Percentiles rank a stretch among this genome's conserved stretches.
phyloP scores from a whole-genome alignment of 192 early-diverging fungal species.

The Coemansia sp. region DNA sequence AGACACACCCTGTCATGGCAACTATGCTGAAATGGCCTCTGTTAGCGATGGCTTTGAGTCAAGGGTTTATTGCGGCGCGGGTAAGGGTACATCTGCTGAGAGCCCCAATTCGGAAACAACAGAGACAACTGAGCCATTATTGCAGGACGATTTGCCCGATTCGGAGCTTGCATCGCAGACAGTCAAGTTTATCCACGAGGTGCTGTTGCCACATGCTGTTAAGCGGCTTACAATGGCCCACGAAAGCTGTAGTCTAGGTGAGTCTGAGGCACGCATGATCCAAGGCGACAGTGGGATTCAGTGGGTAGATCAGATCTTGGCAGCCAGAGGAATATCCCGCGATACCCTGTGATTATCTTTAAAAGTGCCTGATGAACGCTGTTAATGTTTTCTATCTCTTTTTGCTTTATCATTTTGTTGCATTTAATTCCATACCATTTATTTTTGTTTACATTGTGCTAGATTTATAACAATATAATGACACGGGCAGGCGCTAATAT shows the following conservation, averaged over 20 bases:
- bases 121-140: slow-evolving; percentile 1
- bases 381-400: background rate
- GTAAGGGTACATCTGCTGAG: too few species aligned
- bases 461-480: slow-evolving; percentile 10
- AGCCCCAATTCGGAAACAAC: background rate
- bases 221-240: slow-evolving; percentile 31
- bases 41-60: too few species aligned
- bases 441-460: background rate
- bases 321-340: slow-evolving; percentile 24
- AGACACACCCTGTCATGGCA: background rate
- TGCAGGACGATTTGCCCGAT: background rate
- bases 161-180: background rate
- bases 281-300: slow-evolving; percentile 20
- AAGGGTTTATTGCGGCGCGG: too few species aligned
- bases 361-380: background rate
- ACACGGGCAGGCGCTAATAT: slow-evolving; percentile 35
- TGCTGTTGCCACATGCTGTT: slow-evolving; percentile 50
- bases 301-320: slow-evolving; percentile 52
- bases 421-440: slow-evolving; percentile 6
- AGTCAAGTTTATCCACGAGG: slow-evolving; percentile 47
- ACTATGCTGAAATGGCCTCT: too few species aligned
- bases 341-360: slow-evolving; percentile 6
- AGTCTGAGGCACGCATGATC: slow-evolving; percentile 34
- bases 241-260: slow-evolving; percentile 39
- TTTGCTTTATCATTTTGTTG: slow-evolving; percentile 5